Evolutionary conservation across 169 alveolate genomes (phyloP), one percentile per base, ranked within the genome.

Genomic region (Cystoisospora suis): DNA sequence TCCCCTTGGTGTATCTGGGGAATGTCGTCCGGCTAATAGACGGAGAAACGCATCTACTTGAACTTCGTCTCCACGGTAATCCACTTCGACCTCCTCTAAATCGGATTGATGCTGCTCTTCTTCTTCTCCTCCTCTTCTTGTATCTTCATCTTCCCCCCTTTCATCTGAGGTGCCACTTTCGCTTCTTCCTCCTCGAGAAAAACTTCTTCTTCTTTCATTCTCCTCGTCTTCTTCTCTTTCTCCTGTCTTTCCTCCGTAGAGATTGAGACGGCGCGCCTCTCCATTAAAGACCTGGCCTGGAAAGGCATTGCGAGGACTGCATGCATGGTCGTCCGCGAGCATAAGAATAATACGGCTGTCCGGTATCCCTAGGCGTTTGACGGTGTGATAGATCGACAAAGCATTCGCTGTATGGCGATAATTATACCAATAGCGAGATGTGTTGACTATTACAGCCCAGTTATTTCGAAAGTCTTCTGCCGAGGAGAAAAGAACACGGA

Each of bases 331-430:
- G 72, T 95, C 98, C 1, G 98, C 96, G 34, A 96, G 91, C 95
- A 95, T 95, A 81, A 97, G 93, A 47, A 97, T 96, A 72, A 97
- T 96, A 94, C 85, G 92, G 17, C 45, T 97, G 90, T 97, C 99
- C 46, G 95, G 94, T 45, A 96, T 90, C 44, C 99, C 99, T 56
- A 89, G 93, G 38, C 95, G 93, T 92, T 95, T 96, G 75, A 97
- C 93, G n/a, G 92, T 92, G 85, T 93, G 93, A 81, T 97, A 97
- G 90, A 96, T 91, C 42, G 95, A 88, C n/a, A 97, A 89, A n/a
- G 97, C 96, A 65, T 97, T 97, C 70, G 96, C 95, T 12, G 96
- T 94, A 90, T 97, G 99, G 75, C 99, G 94, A 94, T 96, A 97
- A 92, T 97, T 97, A 91, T 95, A 95, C 94, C 95, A 96, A 90